Base-by-base conservation (phyloP, 331 rosid genomes). In the Acacia concinna region DNA sequence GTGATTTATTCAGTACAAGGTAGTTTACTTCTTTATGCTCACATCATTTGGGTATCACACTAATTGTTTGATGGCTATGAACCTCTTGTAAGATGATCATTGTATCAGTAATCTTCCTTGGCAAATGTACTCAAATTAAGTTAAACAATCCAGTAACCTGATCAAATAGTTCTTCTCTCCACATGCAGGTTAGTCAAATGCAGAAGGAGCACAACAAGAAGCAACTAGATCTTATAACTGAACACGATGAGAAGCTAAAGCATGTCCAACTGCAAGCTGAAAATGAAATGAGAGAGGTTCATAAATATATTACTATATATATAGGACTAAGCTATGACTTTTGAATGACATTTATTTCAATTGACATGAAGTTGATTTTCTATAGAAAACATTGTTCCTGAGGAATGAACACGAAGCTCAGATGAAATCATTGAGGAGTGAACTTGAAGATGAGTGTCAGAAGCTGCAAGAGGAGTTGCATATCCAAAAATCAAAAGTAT, bases 381-480 rank as follows among this genome's bases (percentile, higher is more conserved):
- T 71, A 74, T 66, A 96, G 97, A 96, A 89, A 91, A 80, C 86
- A 31, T 65, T 67, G 74, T 89, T 84, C 43, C 80, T 91, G 73
- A 88, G 92, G 88, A 86, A 72, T 54, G 93, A 96, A 75, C 94
- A 93, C 81, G 98, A 91, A 82, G 91, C 91, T 83, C 91, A 88
- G 86, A 86, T 88, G 71, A 90, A 76, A 88, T 88, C 93, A 76
- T 84, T 91, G 87, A 93, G 86, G 77, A 84, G 87, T 86, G 89
- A 96, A 84, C 96, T 77, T 73, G 97, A 91, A 85, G 98, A 93
- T 74, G 97, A 90, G 82, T 88, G 86, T 85, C 89, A 46, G 76
- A 96, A 96, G 84, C 85, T 96, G 73, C 94, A 90, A 85, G 97
- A 88, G 76, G 99, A 93, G 80, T 85, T 93, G 88, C 87, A 90